Evolutionary conservation across 345 rosid species (phyloP).

Genomic region (Lepidium sativum): DNA sequence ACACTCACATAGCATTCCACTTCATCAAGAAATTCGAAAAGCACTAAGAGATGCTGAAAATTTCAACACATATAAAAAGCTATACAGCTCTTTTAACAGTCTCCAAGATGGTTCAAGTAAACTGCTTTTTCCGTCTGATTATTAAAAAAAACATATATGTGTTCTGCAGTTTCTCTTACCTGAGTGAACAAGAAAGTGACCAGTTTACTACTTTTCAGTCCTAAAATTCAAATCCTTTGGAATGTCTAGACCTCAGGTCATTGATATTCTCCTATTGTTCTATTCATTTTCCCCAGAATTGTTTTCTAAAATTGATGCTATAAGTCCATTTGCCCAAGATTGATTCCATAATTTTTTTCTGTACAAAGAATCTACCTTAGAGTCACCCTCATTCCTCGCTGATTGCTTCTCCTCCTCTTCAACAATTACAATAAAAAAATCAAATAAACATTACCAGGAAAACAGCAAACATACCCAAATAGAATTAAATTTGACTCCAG

Average conservation of each 20-base stretch:
- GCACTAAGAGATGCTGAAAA: neutral
- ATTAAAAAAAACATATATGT: neutral
- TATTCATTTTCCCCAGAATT: neutral
- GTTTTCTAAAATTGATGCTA: neutral
- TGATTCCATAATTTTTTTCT: neutral
- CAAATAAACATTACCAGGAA: slow-evolving; percentile 2
- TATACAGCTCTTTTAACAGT: neutral
- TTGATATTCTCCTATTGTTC: neutral
- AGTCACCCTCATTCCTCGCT: slow-evolving; percentile 30
- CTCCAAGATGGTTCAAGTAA: neutral
- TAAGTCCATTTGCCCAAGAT: neutral
- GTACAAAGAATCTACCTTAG: slow-evolving; percentile 36
- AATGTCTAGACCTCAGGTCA: neutral
- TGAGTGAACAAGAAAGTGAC: neutral
- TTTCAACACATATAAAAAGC: neutral
- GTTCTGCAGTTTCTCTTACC: neutral
- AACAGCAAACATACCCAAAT: neutral
- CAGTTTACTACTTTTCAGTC: neutral
- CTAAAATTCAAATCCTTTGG: neutral
- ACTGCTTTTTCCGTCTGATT: neutral
- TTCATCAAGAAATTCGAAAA: neutral
- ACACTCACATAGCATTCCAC: neutral
- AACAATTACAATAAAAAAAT: neutral
- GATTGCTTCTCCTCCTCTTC: slow-evolving; percentile 51
- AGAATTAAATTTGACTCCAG: neutral